Evolutionary conservation across 1,284 basidiomycete species (phyloP), one percentile per base, ranked within the genome.

Genomic region (Abortiporus biennis): DNA sequence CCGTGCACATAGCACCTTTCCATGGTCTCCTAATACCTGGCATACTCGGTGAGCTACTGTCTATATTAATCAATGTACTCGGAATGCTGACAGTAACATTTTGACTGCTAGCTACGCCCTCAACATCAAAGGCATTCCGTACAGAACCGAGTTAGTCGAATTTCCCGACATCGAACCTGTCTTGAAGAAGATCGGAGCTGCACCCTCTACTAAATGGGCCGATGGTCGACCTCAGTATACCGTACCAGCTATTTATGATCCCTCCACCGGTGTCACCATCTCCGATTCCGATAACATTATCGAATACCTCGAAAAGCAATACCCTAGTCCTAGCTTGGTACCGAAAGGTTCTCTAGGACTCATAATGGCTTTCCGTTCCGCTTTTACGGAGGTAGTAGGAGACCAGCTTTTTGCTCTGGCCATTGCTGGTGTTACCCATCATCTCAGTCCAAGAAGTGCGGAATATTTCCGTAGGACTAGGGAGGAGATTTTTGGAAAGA

Each of bases 271-370:
- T 2, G 46, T 49, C 1, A 47, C 54, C 34, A 43, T 73, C 29
- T 53, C 65, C 9, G 68, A 74, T 41, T 72, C 71, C 1, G 21
- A 52, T 11, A 40, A 40, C 13, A 76, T 74, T 38, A 67, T 67
- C 2, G 51, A 62, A 31, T 73, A 72, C 40, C 64, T 74, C 40
- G 72, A 74, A 42, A 49, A 51, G 25, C 61, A 61, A 11, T 76
- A 73, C 51, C 69, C 72, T 1, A 56, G 64, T 31, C 59, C 55
- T 3, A 42, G 38, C 21, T 48, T 65, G 8, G 45, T 66, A 22
- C 63, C 61, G 0, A 17, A 38, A 6, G 54, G 56, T 19, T 54
- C 59, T 1, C 47, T 35, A 9, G 52, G 46, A 12, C 43, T 55
- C 27, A 35, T 53, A 16, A 21, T 34, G 16, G 49, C 51, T 16